Conservation (phyloP, 2,329 filamentous ascomycete species). For the Colletotrichum musae region DNA sequence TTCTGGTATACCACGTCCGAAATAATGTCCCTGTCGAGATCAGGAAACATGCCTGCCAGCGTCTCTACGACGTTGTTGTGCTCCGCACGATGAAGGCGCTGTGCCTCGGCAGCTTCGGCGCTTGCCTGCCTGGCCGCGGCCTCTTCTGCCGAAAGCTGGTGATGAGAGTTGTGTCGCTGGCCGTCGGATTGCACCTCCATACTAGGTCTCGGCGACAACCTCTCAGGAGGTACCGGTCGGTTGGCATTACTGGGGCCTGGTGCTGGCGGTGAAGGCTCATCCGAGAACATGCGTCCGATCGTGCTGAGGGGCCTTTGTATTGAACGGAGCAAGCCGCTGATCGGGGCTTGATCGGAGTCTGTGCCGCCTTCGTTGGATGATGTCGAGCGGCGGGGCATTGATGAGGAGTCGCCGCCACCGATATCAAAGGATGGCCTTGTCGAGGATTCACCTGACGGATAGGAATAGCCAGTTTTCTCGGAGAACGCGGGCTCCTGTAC, state of each 20-base stretch:
- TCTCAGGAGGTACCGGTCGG: slow-evolving; percentile 55
- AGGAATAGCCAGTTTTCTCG: slow-evolving; percentile 57
- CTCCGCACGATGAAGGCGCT: slow-evolving; percentile 85
- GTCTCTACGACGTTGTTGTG: slow-evolving; percentile 95
- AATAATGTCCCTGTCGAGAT: slow-evolving; percentile 93
- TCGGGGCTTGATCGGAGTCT: slow-evolving; percentile 79
- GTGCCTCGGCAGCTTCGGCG: slow-evolving; percentile 89
- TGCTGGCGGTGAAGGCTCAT: slow-evolving; percentile 60
- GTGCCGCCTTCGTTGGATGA: slow-evolving; percentile 64
- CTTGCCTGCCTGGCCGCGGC: slow-evolving; percentile 92
- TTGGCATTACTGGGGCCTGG: slow-evolving; percentile 50
- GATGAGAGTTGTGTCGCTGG: slow-evolving; percentile 45
- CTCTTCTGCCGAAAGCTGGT: slow-evolving; percentile 80
- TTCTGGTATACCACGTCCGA: slow-evolving; percentile 97
- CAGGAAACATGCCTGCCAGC: slow-evolving; percentile 95
- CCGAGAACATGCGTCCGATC: slow-evolving; percentile 95
- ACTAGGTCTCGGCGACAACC: slow-evolving; percentile 50
- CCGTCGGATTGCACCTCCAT: slow-evolving; percentile 44
- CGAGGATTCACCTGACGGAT: slow-evolving; percentile 64
- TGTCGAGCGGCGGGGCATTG: slow-evolving; percentile 66
- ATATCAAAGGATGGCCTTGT: slow-evolving; percentile 40
- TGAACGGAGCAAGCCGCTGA: slow-evolving; percentile 86
- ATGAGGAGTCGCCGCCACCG: slow-evolving; percentile 47
- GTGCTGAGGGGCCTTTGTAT: slow-evolving; percentile 93
- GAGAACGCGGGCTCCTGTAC: slow-evolving; percentile 57